A percentile compares a stretch with the other conserved stretches of the same genome.
Conservation (phyloP, 352 stramenopile genomes). For the Globisporangium solare region DNA sequence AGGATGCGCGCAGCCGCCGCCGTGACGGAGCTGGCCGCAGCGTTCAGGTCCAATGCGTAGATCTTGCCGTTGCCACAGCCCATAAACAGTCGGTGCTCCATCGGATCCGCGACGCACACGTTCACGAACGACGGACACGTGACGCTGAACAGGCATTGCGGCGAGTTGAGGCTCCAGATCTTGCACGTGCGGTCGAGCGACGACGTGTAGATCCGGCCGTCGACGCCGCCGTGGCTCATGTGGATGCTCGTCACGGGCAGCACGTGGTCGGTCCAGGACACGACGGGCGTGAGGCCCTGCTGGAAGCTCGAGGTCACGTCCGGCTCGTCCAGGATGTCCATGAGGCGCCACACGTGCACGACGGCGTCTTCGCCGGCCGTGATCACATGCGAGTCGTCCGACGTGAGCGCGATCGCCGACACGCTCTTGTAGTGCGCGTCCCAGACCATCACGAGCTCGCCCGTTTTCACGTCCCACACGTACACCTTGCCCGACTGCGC, state of each 20-base stretch:
- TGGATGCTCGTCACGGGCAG: constrained; percentile 70
- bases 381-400: constrained; percentile 73
- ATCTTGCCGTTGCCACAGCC: constrained; percentile 67
- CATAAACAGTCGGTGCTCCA: constrained; percentile 70
- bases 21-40: constrained; percentile 46
- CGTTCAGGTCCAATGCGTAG: constrained; percentile 66
- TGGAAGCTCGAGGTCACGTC: constrained; percentile 54
- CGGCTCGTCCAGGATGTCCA: constrained; percentile 63
- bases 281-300: constrained; percentile 42
- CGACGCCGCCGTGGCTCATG: constrained; percentile 57
- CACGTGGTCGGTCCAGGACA: constrained; percentile 78
- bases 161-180: constrained; percentile 56
- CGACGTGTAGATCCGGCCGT: constrained; percentile 68
- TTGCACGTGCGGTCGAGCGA: constrained; percentile 77
- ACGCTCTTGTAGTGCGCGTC: constrained; percentile 88
- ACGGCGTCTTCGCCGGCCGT: constrained; percentile 79
- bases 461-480: constrained; percentile 81
- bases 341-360: constrained; percentile 72
- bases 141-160: constrained; percentile 57
- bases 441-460: constrained; percentile 73
- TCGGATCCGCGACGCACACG: constrained; percentile 43
- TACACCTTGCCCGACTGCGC: constrained; percentile 81
- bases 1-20: constrained; percentile 48
- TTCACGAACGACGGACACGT: constrained; percentile 73
- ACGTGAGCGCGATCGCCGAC: constrained; percentile 55